Base-by-base conservation (phyloP, 2,329 filamentous ascomycete species). In the Stagonosporopsis rhizophila region DNA sequence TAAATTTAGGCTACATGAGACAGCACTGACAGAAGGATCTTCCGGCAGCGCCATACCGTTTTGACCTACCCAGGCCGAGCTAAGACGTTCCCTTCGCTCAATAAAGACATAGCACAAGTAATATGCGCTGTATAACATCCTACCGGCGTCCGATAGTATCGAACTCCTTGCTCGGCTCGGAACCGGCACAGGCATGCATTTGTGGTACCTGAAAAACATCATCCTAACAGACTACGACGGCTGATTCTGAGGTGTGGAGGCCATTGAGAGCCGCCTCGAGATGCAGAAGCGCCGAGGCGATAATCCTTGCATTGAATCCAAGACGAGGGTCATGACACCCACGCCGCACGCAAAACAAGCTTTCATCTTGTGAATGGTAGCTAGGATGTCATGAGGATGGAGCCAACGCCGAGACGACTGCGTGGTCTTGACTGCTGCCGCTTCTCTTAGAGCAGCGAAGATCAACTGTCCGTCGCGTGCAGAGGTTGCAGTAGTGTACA, bases 381-480 rank as follows among this genome's bases (percentile, higher is more conserved):
- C 47, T 44, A 39, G 44, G 38, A 54, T 46, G 56, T 52, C 44
- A 47, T 53, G 56, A 46, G 48, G 40, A 45, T 53, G 49, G 45
- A 60, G 45, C 51, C 39, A 41, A 49, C 27, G 46, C 45, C 40
- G 39, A 49, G 47, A 22, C 22, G 44, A 41, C 14, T 30, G 28
- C 28, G 12, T 30, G 28, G 8, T 35, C 44, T 48, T 57, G 48
- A 45, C 46, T 42, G 8, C 44, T 32, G 39, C 49, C 12, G 38
- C 41, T 50, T 41, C 11, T 15, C 19, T 50, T 19, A 28, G 30
- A 30, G 23, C 27, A 44, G 49, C 17, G 53, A 56, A 44, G 57
- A 57, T 60, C 49, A 39, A 40, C 44, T 11, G 38, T 42, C 37
- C 17, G 53, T 51, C 53, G 53, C 42, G 53, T 56, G 47, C 53